Percentiles rank a stretch among this genome's conserved stretches.
phyloP scores from a whole-genome alignment of 108 stramenopile species.

The Conticribra weissflogii region DNA sequence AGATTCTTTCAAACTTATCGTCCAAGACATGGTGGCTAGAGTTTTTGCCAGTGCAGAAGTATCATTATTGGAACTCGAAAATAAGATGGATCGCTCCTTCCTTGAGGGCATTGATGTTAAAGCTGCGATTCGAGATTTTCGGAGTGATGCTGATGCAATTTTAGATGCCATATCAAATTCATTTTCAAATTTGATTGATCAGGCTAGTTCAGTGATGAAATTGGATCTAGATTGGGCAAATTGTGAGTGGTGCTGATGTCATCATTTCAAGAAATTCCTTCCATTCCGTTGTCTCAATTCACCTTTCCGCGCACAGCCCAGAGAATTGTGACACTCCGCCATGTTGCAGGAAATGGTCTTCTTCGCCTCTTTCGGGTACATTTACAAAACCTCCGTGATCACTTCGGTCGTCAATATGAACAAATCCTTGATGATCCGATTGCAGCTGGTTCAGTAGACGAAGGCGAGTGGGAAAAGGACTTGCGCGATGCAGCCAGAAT shows the following conservation, averaged over 20 bases:
- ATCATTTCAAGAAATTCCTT: not conserved
- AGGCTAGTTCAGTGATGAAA: conserved; percentile 15
- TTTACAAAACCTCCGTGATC: conserved; percentile 49
- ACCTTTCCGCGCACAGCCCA: conserved; percentile 29
- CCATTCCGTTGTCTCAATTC: conserved; percentile 35
- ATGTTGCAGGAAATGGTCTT: conserved; percentile 29
- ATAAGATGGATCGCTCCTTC: conserved; percentile 39
- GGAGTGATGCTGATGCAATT: conserved; percentile 45
- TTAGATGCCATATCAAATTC: conserved; percentile 29
- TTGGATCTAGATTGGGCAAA: conserved; percentile 29
- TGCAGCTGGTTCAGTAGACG: conserved; percentile 8
- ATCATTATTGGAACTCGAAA: conserved; percentile 26
- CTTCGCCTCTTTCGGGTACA: conserved; percentile 41
- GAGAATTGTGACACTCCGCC: conserved; percentile 27
- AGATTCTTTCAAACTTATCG: conserved; percentile 6
- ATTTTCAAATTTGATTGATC: conserved; percentile 9
- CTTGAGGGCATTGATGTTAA: conserved; percentile 30
- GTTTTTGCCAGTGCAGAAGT: conserved; percentile 25
- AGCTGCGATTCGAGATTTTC: conserved; percentile 56
- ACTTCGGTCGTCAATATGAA: conserved; percentile 47
- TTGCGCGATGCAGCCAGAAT: too few relatives aligned
- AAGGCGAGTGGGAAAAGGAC: not conserved
- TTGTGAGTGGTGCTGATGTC: not conserved
- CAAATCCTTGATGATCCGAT: conserved; percentile 42
- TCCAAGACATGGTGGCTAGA: conserved; percentile 16